Evolutionary conservation across 2,329 filamentous ascomycete species (phyloP).

Genomic region (Penicillium brasilianum): DNA sequence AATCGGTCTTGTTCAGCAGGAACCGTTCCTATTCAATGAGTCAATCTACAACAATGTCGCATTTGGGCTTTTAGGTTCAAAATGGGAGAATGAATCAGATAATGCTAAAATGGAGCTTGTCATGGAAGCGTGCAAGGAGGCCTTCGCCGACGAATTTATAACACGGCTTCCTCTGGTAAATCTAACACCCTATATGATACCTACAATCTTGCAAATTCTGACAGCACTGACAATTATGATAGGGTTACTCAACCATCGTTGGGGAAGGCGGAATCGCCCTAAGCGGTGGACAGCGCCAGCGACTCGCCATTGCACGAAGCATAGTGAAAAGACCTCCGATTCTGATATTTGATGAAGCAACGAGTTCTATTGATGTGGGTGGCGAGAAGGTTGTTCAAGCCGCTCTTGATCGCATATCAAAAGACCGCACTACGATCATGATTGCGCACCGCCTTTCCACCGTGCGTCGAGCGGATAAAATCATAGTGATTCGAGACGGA

Average conservation of each 20-base stretch:
- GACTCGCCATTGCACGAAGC: slow-evolving; percentile 90
- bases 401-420: slow-evolving; percentile 83
- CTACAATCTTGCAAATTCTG: no score
- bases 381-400: slow-evolving; percentile 94
- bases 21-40: slow-evolving; percentile 86
- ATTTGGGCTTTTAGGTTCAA: slow-evolving; percentile 86
- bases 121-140: slow-evolving; percentile 87
- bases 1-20: slow-evolving; percentile 86
- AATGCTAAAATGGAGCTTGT: slow-evolving; percentile 70
- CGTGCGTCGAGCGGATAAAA: slow-evolving; percentile 92
- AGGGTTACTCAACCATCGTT: slow-evolving; percentile 86
- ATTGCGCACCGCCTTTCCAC: slow-evolving; percentile 96
- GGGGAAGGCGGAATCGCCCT: slow-evolving; percentile 93
- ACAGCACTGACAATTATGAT: not conserved
- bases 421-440: slow-evolving; percentile 89
- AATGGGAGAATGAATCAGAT: slow-evolving; percentile 69
- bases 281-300: slow-evolving; percentile 94
- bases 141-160: slow-evolving; percentile 94
- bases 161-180: slow-evolving; percentile 69
- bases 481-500: slow-evolving; percentile 86
- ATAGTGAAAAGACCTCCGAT: slow-evolving; percentile 91
- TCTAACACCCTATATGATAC: no score
- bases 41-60: slow-evolving; percentile 88
- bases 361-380: slow-evolving; percentile 89
- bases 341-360: slow-evolving; percentile 91